Conservation (phyloP, 345 rosid genomes). For the Dimocarpus longan region DNA sequence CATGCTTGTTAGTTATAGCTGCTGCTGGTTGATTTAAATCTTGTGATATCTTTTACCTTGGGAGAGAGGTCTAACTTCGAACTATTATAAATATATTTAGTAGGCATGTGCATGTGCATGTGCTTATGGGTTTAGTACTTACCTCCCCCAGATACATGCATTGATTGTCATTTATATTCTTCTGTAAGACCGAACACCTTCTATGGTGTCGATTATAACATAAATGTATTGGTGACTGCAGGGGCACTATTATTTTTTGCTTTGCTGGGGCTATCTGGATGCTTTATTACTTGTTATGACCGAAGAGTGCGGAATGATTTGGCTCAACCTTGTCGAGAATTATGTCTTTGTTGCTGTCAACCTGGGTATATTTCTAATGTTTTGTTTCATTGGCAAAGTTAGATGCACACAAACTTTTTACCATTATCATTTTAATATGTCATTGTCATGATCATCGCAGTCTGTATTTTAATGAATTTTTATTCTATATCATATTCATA, state of each 20-base stretch:
- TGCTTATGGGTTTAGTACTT: neutral
- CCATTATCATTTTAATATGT: constrained; percentile 5
- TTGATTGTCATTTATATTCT: neutral
- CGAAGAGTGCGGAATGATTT: constrained; percentile 95
- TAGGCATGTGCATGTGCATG: neutral
- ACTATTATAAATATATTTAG: neutral
- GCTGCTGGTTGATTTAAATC: neutral
- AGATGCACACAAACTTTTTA: neutral
- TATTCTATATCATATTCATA: neutral
- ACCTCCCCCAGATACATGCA: neutral
- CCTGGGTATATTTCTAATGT: constrained; percentile 66
- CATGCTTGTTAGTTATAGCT: neutral
- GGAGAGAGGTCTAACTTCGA: neutral
- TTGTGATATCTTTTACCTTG: neutral
- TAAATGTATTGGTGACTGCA: constrained; percentile 33
- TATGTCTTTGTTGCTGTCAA: constrained; percentile 98
- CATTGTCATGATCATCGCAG: neutral
- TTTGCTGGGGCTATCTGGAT: constrained; percentile 96
- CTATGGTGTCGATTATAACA: neutral
- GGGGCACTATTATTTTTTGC: constrained; percentile 96
- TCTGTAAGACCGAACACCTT: neutral
- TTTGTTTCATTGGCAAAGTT: neutral
- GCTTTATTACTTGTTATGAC: constrained; percentile 98
- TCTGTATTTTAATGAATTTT: neutral
- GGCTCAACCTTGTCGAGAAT: constrained; percentile 98